phyloP scores from a whole-genome alignment of 768 basidiomycete genomes.

The Cyclocybe aegerita region DNA sequence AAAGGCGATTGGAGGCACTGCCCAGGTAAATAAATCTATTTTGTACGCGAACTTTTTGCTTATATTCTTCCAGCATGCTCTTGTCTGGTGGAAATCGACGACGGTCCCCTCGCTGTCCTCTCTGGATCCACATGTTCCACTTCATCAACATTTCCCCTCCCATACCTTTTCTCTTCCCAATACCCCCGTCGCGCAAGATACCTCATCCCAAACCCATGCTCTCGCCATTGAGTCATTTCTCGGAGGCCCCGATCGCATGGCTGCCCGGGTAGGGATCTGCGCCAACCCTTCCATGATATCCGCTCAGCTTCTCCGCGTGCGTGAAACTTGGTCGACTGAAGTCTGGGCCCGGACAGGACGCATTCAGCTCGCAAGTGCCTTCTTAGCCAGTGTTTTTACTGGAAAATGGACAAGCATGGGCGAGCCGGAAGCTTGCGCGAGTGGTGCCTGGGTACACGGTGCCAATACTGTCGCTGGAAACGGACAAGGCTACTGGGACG shows the following conservation, averaged over 20 bases:
- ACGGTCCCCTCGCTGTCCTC: conserved; percentile 71
- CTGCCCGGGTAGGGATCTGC: conserved; percentile 70
- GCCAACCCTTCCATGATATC: conserved; percentile 70
- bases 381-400: conserved; percentile 66
- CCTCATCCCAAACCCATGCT: conserved; percentile 77
- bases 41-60: conserved; percentile 2
- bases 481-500: conserved; percentile 71
- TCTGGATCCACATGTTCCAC: conserved; percentile 67
- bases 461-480: conserved; percentile 18
- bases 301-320: conserved; percentile 74
- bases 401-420: conserved; percentile 74
- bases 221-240: conserved; percentile 72
- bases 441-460: conserved; percentile 78
- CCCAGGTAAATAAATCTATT: conserved; percentile 52
- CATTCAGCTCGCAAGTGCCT: conserved; percentile 75
- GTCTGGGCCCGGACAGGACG: conserved; percentile 79
- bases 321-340: conserved; percentile 76
- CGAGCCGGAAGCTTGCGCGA: conserved; percentile 76
- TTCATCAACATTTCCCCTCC: conserved; percentile 67
- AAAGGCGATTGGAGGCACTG: conserved; percentile 74
- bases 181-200: conserved; percentile 75
- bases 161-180: conserved; percentile 72
- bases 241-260: conserved; percentile 78
- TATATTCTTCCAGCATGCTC: conserved; percentile 47
- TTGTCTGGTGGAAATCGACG: conserved; percentile 88